These are phyloP conservation scores for Pseudognaphalium luteoalbum DNA, from an alignment of 129 eudicot species.

Conservation along the genomic window DNA sequence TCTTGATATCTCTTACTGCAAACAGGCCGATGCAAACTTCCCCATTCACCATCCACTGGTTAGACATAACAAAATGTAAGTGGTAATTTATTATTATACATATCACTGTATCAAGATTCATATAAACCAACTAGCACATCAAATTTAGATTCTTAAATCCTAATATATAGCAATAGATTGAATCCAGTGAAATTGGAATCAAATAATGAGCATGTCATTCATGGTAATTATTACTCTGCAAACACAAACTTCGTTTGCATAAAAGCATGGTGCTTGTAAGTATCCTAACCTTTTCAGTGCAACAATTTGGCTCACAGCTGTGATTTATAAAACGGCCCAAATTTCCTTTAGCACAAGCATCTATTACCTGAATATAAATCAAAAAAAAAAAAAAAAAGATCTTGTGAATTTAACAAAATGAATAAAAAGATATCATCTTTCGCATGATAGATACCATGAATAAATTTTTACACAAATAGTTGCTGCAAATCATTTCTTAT, in stretches of 20 bases:
- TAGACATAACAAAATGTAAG: slow-evolving; percentile 30
- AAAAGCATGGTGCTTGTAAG: slow-evolving; percentile 3
- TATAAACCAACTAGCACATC: slow-evolving; percentile 5
- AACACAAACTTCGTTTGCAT: background rate
- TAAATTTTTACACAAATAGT: background rate
- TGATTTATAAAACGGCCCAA: slow-evolving; percentile 95
- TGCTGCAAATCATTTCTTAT: background rate
- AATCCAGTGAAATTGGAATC: slow-evolving; percentile 1
- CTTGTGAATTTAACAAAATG: background rate
- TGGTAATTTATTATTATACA: background rate
- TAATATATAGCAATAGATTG: background rate
- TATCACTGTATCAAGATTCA: slow-evolving; percentile 7
- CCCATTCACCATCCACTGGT: slow-evolving; percentile 99
- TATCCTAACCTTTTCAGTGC: slow-evolving; percentile 83
- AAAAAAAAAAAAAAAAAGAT: background rate
- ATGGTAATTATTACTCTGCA: slow-evolving; percentile 13
- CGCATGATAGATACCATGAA: background rate
- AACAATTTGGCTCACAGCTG: slow-evolving; percentile 98
- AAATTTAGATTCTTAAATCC: background rate
- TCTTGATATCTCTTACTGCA: slow-evolving; percentile 78
- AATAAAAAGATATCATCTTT: background rate
- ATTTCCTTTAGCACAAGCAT: slow-evolving; percentile 97
- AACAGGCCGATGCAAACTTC: slow-evolving; percentile 95
- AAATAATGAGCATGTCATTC: background rate
- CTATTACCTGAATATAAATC: slow-evolving; percentile 70